Conservation (phyloP, 176 grass and related monocot genomes). For the Melocanna baccifera region DNA sequence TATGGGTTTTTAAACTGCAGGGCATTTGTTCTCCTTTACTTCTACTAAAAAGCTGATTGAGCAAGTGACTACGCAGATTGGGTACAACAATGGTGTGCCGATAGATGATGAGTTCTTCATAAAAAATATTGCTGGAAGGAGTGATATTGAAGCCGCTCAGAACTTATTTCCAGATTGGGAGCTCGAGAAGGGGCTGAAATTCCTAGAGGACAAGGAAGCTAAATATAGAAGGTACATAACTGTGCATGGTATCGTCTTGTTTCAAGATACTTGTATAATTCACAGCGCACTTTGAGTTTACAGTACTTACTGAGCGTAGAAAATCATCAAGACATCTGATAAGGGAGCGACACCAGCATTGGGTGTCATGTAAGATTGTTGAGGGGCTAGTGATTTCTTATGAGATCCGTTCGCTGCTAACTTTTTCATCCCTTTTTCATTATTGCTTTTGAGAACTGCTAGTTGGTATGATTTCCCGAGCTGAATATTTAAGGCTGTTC, state of each 20-base stretch:
- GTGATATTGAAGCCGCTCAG: conserved; percentile 54
- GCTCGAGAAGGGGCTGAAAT: conserved; percentile 64
- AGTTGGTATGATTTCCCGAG: not conserved
- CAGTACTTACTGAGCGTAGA: not conserved
- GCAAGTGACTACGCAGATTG: conserved; percentile 51
- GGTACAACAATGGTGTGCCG: conserved; percentile 83
- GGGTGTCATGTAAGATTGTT: not conserved
- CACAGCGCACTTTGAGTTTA: not conserved
- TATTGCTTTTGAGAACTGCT: not conserved
- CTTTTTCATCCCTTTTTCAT: not conserved
- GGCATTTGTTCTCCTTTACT: not conserved
- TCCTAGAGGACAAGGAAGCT: conserved; percentile 77
- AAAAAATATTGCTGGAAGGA: conserved; percentile 88
- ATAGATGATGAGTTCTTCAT: conserved; percentile 90
- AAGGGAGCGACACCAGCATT: not conserved
- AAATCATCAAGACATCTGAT: not conserved
- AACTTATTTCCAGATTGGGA: conserved; percentile 91
- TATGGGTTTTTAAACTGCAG: not conserved
- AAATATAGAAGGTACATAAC: conserved; percentile 56
- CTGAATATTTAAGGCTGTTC: conserved; percentile 7
- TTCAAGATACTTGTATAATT: not conserved
- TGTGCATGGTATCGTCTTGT: not conserved
- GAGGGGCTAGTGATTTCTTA: not conserved
- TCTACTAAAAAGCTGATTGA: not conserved
- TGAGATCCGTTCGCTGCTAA: not conserved